A percentile compares a stretch with the other conserved stretches of the same genome.
These are phyloP conservation scores for Candida broadrunensis DNA, from an alignment of 805 yeast species.

Conservation along the genomic window DNA sequence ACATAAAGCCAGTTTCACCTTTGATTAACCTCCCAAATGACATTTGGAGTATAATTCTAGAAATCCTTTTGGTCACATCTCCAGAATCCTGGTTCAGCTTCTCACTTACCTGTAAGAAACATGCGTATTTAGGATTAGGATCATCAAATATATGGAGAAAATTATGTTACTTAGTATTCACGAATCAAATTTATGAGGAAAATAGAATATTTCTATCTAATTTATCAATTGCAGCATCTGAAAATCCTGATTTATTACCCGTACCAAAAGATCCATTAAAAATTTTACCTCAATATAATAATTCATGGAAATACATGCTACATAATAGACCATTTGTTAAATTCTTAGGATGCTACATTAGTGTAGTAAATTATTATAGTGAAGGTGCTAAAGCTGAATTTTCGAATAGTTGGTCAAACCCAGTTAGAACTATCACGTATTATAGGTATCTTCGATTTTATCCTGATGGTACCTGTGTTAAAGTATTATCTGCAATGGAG, in stretches of 20 bases:
- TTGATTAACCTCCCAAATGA: slow-evolving; percentile 50
- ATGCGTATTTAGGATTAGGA: slow-evolving; percentile 57
- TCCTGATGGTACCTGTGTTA: slow-evolving; percentile 71
- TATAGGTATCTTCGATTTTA: slow-evolving; percentile 82
- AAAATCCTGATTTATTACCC: slow-evolving; percentile 33
- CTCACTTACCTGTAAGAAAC: slow-evolving; percentile 54
- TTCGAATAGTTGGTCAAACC: slow-evolving; percentile 65
- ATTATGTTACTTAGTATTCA: slow-evolving; percentile 50
- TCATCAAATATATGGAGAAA: slow-evolving; percentile 48
- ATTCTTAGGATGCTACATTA: slow-evolving; percentile 79
- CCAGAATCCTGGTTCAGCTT: slow-evolving; percentile 67
- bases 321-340: slow-evolving; percentile 71
- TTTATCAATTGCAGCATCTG: slow-evolving; percentile 18
- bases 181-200: slow-evolving; percentile 51
- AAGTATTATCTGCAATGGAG: slow-evolving; percentile 67
- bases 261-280: slow-evolving; percentile 29
- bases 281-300: slow-evolving; percentile 26
- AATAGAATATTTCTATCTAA: slow-evolving; percentile 34
- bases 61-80: slow-evolving; percentile 41
- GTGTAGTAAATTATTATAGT: slow-evolving; percentile 78
- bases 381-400: slow-evolving; percentile 75
- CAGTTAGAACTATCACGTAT: slow-evolving; percentile 81
- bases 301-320: slow-evolving; percentile 50
- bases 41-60: slow-evolving; percentile 50
- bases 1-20: slow-evolving; percentile 31